Base-by-base conservation (phyloP, 345 rosid genomes). In the Salix viminalis region DNA sequence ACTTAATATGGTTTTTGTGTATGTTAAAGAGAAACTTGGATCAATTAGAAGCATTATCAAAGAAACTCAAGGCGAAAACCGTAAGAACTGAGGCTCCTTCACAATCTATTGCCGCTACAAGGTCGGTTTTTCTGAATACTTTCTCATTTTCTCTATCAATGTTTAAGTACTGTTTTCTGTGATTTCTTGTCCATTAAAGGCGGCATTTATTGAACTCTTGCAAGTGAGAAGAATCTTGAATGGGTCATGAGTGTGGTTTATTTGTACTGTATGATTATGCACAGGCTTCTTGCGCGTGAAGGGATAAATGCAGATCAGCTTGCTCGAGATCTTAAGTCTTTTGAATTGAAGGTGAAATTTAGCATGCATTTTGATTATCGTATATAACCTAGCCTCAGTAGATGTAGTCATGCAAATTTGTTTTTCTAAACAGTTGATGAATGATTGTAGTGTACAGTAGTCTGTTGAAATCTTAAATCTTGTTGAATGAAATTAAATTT, bases 231-330 rank as follows among this genome's bases (percentile, higher is more conserved):
- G 61, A 56, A 56, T 56, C 26, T 56, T 39, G 30, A 46, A 2
- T 8, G 15, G 13, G 3, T 52, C 21, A 15, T 14, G 15, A 1
- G 3, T 52, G 26, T 58, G 30, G 39, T 60, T 62, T 41, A 4
- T 50, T 12, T 75, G 15, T 32, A 34, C 76, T 28, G n/a, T 83
- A 19, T 34, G 30, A 37, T 76, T 9, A 5, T 75, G 78, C 78
- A 46, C 77, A 96, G 98, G 87, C 84, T 96, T 79, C 98, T 93
- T 86, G 99, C 98, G 52, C 91, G 97, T 21, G 98, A 96, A 83
- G 99, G 99, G 84, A 90, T 96, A 79, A 96, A 96, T 74, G 98
- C 98, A 0, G 99, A 96, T 81, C 99, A 96, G 81, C 95, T 96
- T 77, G 94, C 99, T 34, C 91, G 97, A 24, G 98, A 93, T 87